Base-by-base conservation (phyloP, 768 basidiomycete genomes). In the Boletus reticuloceps region DNA sequence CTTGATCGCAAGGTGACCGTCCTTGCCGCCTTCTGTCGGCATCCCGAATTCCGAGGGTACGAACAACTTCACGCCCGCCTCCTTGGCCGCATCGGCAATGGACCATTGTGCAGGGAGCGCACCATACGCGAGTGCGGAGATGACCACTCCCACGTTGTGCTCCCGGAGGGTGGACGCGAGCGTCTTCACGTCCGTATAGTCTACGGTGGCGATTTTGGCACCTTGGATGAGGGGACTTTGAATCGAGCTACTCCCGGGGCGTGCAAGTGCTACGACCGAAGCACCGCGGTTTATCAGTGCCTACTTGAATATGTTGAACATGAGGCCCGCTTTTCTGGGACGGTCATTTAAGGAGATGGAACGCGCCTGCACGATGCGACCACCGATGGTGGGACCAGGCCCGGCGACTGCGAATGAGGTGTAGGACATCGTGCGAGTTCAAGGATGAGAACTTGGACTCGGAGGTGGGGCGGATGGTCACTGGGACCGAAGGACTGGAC, bases 41-140 rank as follows among this genome's bases (percentile, higher is more conserved):
- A 73, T 63, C 20, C 75, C 72, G 31, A 62, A 76, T 51, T 76
- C 75, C 19, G 68, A 69, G 13, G 75, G 73, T n/a, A 73, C 73
- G 46, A 76, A 75, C 46, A 77, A 39, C 56, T 72, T 71, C 19
- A 76, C 72, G 1, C 64, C 68, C 1, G 74, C 74, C 37, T 59
- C 62, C 52, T 72, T 72, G 25, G 75, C 71, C 14, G 75, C 75
- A 8, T 71, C 68, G 14, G 68, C 73, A 36, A 76, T 51, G 2
- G 58, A 41, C 27, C 58, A 58, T 48, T 74, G 72, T 7, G 57
- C 58, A 3, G 50, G 40, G 14, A 69, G 58, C 8, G 63, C 73
- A 8, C 60, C 65, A 3, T 61, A 65, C 16, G 69, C 67, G 38
- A 75, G 39, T 7, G 72, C 67, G 14, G 72, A 75, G 36, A 75